A percentile compares a stretch with the other conserved stretches of the same genome.
phyloP scores from a whole-genome alignment of 1,284 basidiomycete species.

The Irpex lacteus region DNA sequence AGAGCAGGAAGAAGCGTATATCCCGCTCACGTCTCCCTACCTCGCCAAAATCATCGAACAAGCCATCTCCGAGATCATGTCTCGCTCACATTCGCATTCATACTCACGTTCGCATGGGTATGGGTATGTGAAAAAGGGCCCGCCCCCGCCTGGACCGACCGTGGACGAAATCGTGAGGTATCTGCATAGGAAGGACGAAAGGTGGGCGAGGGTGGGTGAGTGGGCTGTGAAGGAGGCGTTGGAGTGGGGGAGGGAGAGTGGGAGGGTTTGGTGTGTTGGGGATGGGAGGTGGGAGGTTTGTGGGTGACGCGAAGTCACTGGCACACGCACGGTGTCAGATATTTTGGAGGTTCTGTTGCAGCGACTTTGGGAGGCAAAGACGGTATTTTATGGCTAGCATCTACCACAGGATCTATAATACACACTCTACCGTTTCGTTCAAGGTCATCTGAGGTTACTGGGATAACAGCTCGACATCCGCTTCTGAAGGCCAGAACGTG shows the following conservation, averaged over 20 bases:
- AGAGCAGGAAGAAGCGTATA: conserved; percentile 58
- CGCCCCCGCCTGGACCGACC: conserved; percentile 37
- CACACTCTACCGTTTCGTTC: too few species aligned
- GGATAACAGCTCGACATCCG: conserved; percentile 5
- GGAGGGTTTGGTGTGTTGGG: conserved; percentile 45
- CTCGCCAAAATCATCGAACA: conserved; percentile 46
- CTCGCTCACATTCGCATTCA: conserved; percentile 8
- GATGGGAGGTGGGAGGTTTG: conserved; percentile 38
- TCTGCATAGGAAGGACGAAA: conserved; percentile 49
- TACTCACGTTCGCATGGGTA: conserved; percentile 3
- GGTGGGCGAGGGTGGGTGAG: conserved; percentile 59
- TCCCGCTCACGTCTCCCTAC: conserved; percentile 52
- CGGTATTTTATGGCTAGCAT: too few species aligned
- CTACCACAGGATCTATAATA: too few species aligned
- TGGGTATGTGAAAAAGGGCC: conserved; percentile 2
- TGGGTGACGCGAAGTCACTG: conserved; percentile 22
- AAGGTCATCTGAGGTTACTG: background rate
- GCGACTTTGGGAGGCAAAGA: too few species aligned
- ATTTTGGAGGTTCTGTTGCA: too few species aligned
- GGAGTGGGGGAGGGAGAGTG: conserved; percentile 40
- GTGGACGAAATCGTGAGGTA: conserved; percentile 45
- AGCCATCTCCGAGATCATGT: conserved; percentile 39
- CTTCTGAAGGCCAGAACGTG: conserved; percentile 54
- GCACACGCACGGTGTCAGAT: too few species aligned
- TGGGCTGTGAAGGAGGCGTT: conserved; percentile 64